phyloP scores from a whole-genome alignment of 2,329 filamentous ascomycete species.

The Monosporascus sp. region DNA sequence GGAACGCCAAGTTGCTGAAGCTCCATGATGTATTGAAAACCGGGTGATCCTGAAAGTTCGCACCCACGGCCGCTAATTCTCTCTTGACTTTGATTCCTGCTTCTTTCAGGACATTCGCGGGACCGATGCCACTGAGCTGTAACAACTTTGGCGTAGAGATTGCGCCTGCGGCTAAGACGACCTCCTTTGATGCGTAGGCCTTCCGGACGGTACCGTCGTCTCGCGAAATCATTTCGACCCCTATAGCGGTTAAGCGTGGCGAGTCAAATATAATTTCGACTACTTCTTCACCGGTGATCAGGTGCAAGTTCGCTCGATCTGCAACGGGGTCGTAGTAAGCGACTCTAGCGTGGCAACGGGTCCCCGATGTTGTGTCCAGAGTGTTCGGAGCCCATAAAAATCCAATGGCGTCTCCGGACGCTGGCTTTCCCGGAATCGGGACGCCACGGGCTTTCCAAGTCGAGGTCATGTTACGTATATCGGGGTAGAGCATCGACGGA shows the following conservation, averaged over 20 bases:
- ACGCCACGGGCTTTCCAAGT: conserved; percentile 17
- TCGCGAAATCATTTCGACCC: conserved; percentile 4
- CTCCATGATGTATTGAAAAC: neutral
- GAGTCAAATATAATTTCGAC: conserved; percentile 31
- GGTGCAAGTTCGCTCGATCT: conserved; percentile 11
- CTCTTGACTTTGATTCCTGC: conserved; percentile 45
- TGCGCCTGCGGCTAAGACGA: conserved; percentile 36
- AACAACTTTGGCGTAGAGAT: conserved; percentile 38
- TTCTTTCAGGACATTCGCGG: conserved; percentile 25
- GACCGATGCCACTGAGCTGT: conserved; percentile 37
- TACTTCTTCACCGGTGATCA: conserved; percentile 24
- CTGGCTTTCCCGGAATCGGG: conserved; percentile 18
- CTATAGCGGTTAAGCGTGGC: conserved; percentile 8
- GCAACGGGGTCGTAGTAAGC: conserved; percentile 23
- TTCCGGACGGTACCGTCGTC: neutral
- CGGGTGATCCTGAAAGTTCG: conserved; percentile 49
- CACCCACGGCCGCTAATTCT: conserved; percentile 57
- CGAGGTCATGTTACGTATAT: conserved; percentile 12
- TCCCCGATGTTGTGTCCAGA: conserved; percentile 20
- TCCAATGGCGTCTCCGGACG: conserved; percentile 17
- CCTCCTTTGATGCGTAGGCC: conserved; percentile 26
- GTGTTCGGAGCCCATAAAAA: conserved; percentile 28
- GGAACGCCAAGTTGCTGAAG: conserved; percentile 18
- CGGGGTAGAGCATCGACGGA: conserved; percentile 3
- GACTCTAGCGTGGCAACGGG: conserved; percentile 22